phyloP scores from a whole-genome alignment of 495 filamentous ascomycete species.

The Hyphodiscus hymeniophilus region DNA sequence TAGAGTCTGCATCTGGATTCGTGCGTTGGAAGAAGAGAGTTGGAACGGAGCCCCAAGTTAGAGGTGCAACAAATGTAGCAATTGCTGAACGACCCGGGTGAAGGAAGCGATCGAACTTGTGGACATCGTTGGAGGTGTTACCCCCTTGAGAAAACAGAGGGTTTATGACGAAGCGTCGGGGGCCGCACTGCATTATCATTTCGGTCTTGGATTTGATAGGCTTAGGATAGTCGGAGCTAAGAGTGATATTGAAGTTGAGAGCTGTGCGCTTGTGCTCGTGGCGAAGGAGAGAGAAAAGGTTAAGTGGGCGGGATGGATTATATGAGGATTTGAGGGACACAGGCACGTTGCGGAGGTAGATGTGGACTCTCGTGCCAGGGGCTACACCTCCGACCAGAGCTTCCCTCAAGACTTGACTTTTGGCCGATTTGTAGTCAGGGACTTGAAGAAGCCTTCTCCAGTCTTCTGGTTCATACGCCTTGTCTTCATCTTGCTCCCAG shows the following conservation, averaged over 20 bases:
- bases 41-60: constrained; percentile 89
- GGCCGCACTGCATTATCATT: constrained; percentile 79
- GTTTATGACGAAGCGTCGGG: constrained; percentile 77
- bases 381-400: constrained; percentile 77
- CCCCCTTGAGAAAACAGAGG: constrained; percentile 80
- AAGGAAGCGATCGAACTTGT: constrained; percentile 91
- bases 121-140: constrained; percentile 85
- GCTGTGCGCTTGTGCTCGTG: constrained; percentile 92
- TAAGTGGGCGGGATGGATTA: constrained; percentile 49
- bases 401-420: constrained; percentile 66
- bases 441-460: constrained; percentile 80
- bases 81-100: constrained; percentile 88
- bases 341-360: constrained; percentile 72
- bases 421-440: constrained; percentile 72
- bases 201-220: constrained; percentile 87
- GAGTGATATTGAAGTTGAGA: constrained; percentile 76
- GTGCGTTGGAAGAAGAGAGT: constrained; percentile 73
- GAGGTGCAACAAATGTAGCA: constrained; percentile 79
- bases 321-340: constrained; percentile 44
- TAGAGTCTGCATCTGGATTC: not conserved
- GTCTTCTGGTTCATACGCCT: constrained; percentile 75
- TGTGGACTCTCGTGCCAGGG: constrained; percentile 69
- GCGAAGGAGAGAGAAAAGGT: constrained; percentile 75
- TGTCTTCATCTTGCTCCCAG: constrained; percentile 86
- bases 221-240: constrained; percentile 58